Evolutionary conservation across 2,329 filamentous ascomycete species (phyloP), one percentile per base, ranked within the genome.

Genomic region (Alternaria sp.): DNA sequence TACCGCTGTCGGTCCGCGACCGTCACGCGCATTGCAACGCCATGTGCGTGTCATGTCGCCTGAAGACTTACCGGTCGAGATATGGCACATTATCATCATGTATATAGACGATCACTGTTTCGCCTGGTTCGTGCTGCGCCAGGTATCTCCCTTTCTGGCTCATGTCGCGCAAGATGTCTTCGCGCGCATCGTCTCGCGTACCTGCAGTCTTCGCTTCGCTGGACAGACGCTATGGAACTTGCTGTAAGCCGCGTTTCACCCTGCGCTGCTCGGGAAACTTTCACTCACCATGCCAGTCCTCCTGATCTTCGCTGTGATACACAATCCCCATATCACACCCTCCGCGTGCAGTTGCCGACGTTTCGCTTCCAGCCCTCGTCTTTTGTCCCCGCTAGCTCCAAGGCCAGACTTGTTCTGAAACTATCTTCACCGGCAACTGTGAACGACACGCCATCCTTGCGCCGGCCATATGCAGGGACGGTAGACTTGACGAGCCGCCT

Each of bases 71-170:
- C 69, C 71, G 21, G 46, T 59, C 15, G 70, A 69, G 30, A 52
- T 73, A 11, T 73, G 64, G 64, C 54, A 63, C 25, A 52, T 64
- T 28, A 65, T 68, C 56, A 62, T 73, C 52, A 51, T 52, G 30
- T 44, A 49, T 30, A 47, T 71, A 21, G 63, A 67, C 59, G 62
- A 69, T 65, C 59, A 57, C 49, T 69, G 69, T 65, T 71, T 72
- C 54, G 67, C 62, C 32, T 71, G 68, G 67, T 67, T 66, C 40
- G 58, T 69, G 54, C 50, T 74, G 58, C 68, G 69, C 63, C 67
- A 67, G 26, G 65, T 67, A 15, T 69, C 63, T 45, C 59, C 55
- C 6, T 64, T 59, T 43, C 47, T 69, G 12, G 58, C 50, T 23
- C 43, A 45, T 32, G 62, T 73, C 36, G 67, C 70, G 19, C 67